A percentile compares a stretch with the other conserved stretches of the same genome.
phyloP scores from a whole-genome alignment of 345 rosid genomes.

The Ricinus communis region DNA sequence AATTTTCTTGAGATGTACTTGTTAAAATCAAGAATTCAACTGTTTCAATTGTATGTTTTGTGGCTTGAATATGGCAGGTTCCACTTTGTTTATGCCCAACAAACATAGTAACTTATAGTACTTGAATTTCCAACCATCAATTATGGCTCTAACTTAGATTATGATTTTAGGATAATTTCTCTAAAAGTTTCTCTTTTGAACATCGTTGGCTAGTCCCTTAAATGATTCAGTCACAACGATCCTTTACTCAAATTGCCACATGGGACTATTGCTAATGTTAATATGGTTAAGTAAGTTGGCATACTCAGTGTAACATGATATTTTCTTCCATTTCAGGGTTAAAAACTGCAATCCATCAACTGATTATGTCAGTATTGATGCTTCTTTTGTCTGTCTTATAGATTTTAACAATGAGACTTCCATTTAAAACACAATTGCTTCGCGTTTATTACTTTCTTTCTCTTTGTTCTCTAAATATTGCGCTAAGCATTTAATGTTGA shows the following conservation, averaged over 20 bases:
- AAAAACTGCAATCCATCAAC: too few species aligned
- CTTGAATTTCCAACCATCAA: background rate
- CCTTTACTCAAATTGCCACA: background rate
- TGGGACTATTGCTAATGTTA: background rate
- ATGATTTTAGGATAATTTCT: background rate
- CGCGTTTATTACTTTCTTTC: background rate
- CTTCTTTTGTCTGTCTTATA: background rate
- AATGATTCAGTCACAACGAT: too few species aligned
- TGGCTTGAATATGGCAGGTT: background rate
- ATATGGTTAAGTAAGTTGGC: background rate
- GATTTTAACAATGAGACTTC: background rate
- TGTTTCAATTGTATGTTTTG: background rate
- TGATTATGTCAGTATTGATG: background rate
- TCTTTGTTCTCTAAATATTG: too few species aligned
- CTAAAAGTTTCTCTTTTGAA: background rate
- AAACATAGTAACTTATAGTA: background rate
- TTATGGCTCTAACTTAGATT: background rate
- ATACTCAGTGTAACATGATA: background rate
- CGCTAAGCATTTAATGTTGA: background rate
- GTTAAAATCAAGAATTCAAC: background rate
- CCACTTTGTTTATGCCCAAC: too few species aligned
- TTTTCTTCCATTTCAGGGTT: background rate
- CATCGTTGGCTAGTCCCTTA: too few species aligned
- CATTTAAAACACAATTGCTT: background rate
- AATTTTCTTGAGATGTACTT: background rate